These are phyloP conservation scores for Rubroboletus pulcherrimus DNA, from an alignment of 768 basidiomycete genomes.

Conservation along the genomic window DNA sequence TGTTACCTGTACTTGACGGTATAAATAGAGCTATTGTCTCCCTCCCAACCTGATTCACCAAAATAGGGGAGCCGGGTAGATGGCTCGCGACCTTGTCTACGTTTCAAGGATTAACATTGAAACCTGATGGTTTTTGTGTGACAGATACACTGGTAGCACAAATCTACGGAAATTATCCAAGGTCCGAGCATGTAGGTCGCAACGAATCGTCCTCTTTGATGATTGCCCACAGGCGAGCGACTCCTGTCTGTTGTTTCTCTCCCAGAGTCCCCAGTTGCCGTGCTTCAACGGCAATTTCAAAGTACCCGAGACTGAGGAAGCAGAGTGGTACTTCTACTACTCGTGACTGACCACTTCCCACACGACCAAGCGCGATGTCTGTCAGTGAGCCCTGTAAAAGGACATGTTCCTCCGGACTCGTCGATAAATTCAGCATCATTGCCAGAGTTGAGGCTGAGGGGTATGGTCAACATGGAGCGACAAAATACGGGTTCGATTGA, in stretches of 20 bases:
- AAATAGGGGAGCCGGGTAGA: neutral
- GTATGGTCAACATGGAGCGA: constrained; percentile 7
- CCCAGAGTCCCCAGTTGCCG: constrained; percentile 20
- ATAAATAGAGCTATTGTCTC: too few relatives aligned
- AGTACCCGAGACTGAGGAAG: constrained; percentile 70
- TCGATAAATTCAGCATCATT: constrained; percentile 50
- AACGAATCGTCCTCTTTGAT: constrained; percentile 12
- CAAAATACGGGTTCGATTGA: constrained; percentile 4
- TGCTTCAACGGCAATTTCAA: constrained; percentile 43
- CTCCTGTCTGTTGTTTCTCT: constrained; percentile 20
- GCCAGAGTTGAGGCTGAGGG: constrained; percentile 47
- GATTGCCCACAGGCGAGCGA: constrained; percentile 14
- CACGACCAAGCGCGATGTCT: constrained; percentile 60
- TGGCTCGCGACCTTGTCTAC: neutral
- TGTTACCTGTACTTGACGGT: neutral
- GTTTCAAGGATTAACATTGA: neutral
- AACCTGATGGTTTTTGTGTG: neutral
- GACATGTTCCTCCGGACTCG: constrained; percentile 61
- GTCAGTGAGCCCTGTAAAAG: constrained; percentile 64
- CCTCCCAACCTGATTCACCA: neutral
- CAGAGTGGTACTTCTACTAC: constrained; percentile 58
- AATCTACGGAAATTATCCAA: neutral
- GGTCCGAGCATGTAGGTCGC: neutral
- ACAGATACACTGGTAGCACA: neutral
- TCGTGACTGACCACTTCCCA: constrained; percentile 51